Evolutionary conservation across 2,329 filamentous ascomycete genomes (phyloP).

Genomic region (Pseudocercospora crystallina): DNA sequence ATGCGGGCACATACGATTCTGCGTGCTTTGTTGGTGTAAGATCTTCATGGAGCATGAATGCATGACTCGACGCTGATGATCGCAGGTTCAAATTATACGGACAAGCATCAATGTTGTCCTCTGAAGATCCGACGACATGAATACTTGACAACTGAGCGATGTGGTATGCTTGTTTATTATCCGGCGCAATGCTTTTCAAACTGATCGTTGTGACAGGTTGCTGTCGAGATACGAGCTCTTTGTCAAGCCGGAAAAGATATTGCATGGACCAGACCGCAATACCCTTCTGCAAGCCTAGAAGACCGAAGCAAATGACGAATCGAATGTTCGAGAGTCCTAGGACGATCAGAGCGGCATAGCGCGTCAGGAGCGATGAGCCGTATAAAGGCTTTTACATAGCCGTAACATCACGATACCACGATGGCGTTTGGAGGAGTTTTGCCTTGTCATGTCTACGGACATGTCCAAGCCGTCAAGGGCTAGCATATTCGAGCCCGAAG

Average conservation of each 20-base stretch:
- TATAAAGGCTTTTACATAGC: too few relatives aligned
- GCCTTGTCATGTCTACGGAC: too few relatives aligned
- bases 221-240: constrained; percentile 20
- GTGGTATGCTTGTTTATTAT: constrained; percentile 9
- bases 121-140: constrained; percentile 18
- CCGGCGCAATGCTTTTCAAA: not conserved
- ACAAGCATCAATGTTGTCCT: constrained; percentile 20
- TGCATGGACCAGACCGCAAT: constrained; percentile 11
- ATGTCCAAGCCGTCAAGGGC: too few relatives aligned
- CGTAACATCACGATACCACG: too few relatives aligned
- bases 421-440: too few relatives aligned
- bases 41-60: not conserved
- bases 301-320: constrained; percentile 4
- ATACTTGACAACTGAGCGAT: constrained; percentile 16
- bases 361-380: too few relatives aligned
- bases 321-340: not conserved
- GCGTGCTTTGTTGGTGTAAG: constrained; percentile 23
- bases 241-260: constrained; percentile 12
- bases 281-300: not conserved
- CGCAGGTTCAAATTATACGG: constrained; percentile 19
- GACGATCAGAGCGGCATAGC: too few relatives aligned
- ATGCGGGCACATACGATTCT: constrained; percentile 20
- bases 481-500: too few relatives aligned
- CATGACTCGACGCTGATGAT: constrained; percentile 2
- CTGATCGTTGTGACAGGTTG: constrained; percentile 4